A percentile compares a stretch with the other conserved stretches of the same genome.
phyloP scores from a whole-genome alignment of 2,329 filamentous ascomycete species.

The Knufia fluminis region DNA sequence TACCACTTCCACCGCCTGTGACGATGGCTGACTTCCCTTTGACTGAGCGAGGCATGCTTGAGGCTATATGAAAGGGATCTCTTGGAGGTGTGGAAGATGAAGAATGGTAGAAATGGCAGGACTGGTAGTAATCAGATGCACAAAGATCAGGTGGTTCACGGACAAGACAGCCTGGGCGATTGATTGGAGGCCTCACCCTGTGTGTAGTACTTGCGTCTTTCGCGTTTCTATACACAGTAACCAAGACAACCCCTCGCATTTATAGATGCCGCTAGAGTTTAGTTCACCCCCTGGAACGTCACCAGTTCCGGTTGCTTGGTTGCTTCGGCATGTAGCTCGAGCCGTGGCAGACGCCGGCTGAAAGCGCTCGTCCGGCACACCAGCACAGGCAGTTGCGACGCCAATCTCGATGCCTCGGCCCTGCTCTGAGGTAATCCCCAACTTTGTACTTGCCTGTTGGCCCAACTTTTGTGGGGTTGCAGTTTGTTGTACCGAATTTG shows the following conservation, averaged over 20 bases:
- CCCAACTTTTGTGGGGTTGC: background rate
- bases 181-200: too few relatives aligned
- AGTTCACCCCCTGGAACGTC: background rate
- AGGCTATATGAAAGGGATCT: background rate
- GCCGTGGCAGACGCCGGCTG: background rate
- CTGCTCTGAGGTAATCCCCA: background rate
- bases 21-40: slow-evolving; percentile 38
- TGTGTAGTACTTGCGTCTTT: too few relatives aligned
- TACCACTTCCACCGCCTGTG: slow-evolving; percentile 47
- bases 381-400: background rate
- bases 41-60: slow-evolving; percentile 17
- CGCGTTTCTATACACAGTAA: too few relatives aligned
- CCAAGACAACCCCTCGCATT: background rate
- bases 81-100: background rate
- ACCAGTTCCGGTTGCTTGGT: background rate
- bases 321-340: background rate
- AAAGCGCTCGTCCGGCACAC: background rate
- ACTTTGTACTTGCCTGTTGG: background rate
- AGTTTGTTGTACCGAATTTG: background rate
- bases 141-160: too few relatives aligned
- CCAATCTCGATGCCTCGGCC: background rate
- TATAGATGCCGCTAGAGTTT: background rate
- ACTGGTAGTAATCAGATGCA: too few relatives aligned
- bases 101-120: background rate
- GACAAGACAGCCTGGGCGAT: too few relatives aligned